These are phyloP conservation scores for Davidsoniella eucalypti DNA, from an alignment of 2,329 filamentous ascomycete species.

Conservation along the genomic window DNA sequence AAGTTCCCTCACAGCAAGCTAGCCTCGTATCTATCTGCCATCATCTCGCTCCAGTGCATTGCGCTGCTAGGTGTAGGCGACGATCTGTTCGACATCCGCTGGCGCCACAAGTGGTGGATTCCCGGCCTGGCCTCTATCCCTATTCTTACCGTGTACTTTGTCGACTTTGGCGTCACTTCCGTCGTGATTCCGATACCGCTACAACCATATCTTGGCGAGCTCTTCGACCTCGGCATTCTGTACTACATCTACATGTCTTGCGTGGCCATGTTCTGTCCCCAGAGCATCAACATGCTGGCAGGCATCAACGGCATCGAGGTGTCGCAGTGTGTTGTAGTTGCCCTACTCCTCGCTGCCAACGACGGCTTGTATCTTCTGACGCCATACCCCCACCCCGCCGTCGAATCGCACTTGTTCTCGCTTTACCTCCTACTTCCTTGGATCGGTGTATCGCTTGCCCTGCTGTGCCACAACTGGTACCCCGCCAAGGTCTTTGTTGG, in stretches of 20 bases:
- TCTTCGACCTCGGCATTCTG: conserved; percentile 63
- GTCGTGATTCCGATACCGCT: conserved; percentile 81
- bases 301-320: conserved; percentile 99
- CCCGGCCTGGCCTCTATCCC: conserved; percentile 86
- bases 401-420: conserved; percentile 89
- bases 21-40: conserved; percentile 83
- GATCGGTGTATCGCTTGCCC: conserved; percentile 74
- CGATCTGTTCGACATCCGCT: conserved; percentile 94
- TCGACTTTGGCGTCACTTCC: conserved; percentile 93
- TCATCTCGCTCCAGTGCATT: conserved; percentile 81
- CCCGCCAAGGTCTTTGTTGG: conserved; percentile 91
- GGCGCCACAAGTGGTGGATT: conserved; percentile 98
- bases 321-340: conserved; percentile 81
- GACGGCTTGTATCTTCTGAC: conserved; percentile 75
- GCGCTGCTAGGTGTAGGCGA: conserved; percentile 86
- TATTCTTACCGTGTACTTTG: conserved; percentile 91
- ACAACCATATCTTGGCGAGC: conserved; percentile 65
- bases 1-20: conserved; percentile 93
- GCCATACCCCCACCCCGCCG: conserved; percentile 78
- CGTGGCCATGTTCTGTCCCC: conserved; percentile 92
- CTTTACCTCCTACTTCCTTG: conserved; percentile 90
- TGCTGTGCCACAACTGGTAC: conserved; percentile 89
- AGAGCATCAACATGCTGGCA: conserved; percentile 98
- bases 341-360: conserved; percentile 67
- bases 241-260: conserved; percentile 98